A percentile compares a stretch with the other conserved stretches of the same genome.
These are phyloP conservation scores for Plasmodium billcollinsi DNA, from an alignment of 169 alveolate genomes.

Conservation along the genomic window DNA sequence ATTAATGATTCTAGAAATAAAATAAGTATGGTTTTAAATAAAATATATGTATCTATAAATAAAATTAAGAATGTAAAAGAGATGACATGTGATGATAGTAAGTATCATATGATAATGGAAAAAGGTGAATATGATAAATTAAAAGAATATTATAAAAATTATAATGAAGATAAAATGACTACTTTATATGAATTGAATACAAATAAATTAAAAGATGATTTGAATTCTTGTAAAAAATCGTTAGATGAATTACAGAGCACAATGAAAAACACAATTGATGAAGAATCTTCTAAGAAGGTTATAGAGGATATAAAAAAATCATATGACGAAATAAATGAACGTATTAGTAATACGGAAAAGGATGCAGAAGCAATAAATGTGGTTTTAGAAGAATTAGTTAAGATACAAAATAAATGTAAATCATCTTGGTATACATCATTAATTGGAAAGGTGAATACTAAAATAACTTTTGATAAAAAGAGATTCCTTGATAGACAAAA, in stretches of 20 bases:
- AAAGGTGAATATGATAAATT: constrained; percentile 22
- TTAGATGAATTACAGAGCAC: constrained; percentile 7
- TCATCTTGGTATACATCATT: constrained; percentile 22
- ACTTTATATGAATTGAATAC: background rate
- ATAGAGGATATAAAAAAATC: background rate
- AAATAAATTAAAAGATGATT: constrained; percentile 7
- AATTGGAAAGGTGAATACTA: constrained; percentile 10
- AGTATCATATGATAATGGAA: constrained; percentile 6
- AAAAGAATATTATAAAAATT: constrained; percentile 1
- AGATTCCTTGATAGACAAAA: background rate
- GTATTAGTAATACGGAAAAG: background rate
- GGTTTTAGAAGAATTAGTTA: constrained; percentile 5
- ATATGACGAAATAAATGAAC: background rate
- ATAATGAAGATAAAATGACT: constrained; percentile 7
- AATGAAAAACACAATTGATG: background rate
- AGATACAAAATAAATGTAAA: constrained; percentile 7
- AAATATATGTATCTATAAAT: constrained; percentile 11
- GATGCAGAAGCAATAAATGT: background rate
- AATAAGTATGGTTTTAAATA: constrained; percentile 6
- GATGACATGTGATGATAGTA: background rate
- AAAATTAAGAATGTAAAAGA: constrained; percentile 10
- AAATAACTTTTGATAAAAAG: constrained; percentile 13
- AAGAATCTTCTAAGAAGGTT: constrained; percentile 1
- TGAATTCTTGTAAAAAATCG: background rate
- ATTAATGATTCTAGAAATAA: constrained; percentile 7